Percentiles rank a stretch among this genome's conserved stretches.
These are phyloP conservation scores for Umbelopsis vinacea DNA, from an alignment of 192 early-diverging fungal species.

Conservation along the genomic window DNA sequence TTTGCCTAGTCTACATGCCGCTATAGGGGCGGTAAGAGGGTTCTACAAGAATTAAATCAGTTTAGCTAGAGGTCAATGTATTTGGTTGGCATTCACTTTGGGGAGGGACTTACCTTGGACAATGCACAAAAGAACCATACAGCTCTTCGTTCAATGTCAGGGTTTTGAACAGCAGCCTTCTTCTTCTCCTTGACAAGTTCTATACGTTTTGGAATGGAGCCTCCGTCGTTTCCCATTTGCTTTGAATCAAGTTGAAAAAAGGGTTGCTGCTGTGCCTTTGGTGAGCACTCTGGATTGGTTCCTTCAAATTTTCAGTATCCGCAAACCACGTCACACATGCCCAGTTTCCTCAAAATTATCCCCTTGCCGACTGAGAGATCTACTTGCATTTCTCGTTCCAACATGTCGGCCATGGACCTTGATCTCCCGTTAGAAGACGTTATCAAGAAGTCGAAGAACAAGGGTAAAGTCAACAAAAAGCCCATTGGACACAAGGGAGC, in stretches of 20 bases:
- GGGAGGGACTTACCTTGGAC: conserved; percentile 62
- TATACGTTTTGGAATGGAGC: conserved; percentile 84
- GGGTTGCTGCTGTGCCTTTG: neutral
- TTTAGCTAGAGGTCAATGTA: neutral
- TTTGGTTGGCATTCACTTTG: neutral
- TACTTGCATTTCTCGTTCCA: neutral
- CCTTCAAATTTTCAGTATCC: neutral
- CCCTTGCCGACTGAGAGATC: neutral
- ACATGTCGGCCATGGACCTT: conserved; percentile 10
- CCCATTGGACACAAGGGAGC: neutral
- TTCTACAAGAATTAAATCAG: conserved; percentile 29
- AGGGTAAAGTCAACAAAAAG: neutral
- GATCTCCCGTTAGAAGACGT: conserved; percentile 12
- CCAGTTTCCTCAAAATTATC: neutral
- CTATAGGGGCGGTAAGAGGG: conserved; percentile 66
- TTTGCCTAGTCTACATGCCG: conserved; percentile 71
- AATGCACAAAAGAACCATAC: conserved; percentile 79
- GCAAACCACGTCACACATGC: conserved; percentile 16
- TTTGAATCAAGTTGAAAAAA: neutral
- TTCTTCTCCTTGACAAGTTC: conserved; percentile 87
- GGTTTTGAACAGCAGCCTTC: conserved; percentile 67
- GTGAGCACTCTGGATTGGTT: neutral
- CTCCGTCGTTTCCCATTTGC: conserved; percentile 82
- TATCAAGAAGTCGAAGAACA: neutral
- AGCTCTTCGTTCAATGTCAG: conserved; percentile 59